phyloP scores from a whole-genome alignment of 176 grass and related monocot species.

The Hyparrhenia diplandra region DNA sequence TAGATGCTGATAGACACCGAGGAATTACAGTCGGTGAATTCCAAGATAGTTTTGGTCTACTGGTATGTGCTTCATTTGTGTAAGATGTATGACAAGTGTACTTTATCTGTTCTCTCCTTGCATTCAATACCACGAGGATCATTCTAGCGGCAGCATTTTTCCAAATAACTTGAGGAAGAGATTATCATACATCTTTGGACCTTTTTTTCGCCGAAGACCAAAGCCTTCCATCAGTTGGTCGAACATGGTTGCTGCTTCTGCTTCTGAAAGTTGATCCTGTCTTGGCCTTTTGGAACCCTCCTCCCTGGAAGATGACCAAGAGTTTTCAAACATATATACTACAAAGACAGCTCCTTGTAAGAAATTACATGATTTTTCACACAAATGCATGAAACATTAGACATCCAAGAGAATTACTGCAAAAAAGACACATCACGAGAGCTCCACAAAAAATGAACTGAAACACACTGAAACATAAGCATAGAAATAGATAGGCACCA shows the following conservation, averaged over 20 bases:
- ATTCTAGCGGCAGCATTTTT: background rate
- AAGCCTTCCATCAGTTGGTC: conserved; percentile 86
- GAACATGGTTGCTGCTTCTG: conserved; percentile 60
- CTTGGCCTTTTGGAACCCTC: conserved; percentile 52
- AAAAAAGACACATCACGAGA: too few relatives aligned
- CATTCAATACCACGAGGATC: background rate
- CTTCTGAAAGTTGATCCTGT: conserved; percentile 57
- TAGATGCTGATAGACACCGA: background rate
- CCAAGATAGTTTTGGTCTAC: background rate
- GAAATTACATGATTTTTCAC: background rate
- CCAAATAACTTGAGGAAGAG: background rate
- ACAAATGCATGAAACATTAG: background rate
- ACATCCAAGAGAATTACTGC: too few relatives aligned
- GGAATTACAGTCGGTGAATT: background rate
- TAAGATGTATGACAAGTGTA: background rate
- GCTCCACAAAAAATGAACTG: too few relatives aligned
- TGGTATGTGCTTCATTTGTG: background rate
- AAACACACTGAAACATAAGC: background rate
- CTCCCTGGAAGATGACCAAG: conserved; percentile 25
- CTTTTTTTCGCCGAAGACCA: conserved; percentile 58
- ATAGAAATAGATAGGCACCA: background rate
- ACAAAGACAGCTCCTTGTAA: too few relatives aligned
- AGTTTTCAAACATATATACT: too few relatives aligned
- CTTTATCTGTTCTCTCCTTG: background rate
- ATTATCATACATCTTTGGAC: conserved; percentile 44